Evolutionary conservation across 1,139 yeast species (phyloP).

Genomic region (Suhomyces coccinellae): DNA sequence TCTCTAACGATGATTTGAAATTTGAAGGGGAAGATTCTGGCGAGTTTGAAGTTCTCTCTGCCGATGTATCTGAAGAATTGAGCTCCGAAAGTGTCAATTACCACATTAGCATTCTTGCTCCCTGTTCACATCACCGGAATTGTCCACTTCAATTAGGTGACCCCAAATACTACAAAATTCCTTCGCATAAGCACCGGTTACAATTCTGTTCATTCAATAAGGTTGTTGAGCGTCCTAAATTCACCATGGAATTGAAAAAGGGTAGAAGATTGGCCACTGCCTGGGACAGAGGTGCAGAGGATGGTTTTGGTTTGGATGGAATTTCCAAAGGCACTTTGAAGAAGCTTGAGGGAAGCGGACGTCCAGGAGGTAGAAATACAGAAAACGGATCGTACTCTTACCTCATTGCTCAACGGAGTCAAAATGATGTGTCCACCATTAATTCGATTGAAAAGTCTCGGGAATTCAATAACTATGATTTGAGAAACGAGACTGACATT

Average conservation of each 20-base stretch:
- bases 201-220: constrained; percentile 79
- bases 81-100: constrained; percentile 40
- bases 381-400: constrained; percentile 80
- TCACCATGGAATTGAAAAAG: constrained; percentile 74
- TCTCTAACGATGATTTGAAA: constrained; percentile 44
- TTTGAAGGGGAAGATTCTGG: constrained; percentile 49
- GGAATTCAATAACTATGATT: constrained; percentile 25
- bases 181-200: constrained; percentile 60
- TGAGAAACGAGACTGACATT: constrained; percentile 27
- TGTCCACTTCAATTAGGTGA: constrained; percentile 86
- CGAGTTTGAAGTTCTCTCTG: constrained; percentile 40
- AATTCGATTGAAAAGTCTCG: constrained; percentile 37
- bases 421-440: constrained; percentile 34
- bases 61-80: constrained; percentile 19
- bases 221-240: constrained; percentile 74
- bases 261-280: constrained; percentile 72
- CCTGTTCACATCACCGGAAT: constrained; percentile 84
- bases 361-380: constrained; percentile 69
- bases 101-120: constrained; percentile 72
- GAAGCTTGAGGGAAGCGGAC: constrained; percentile 55
- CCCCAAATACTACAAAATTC: constrained; percentile 62
- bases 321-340: constrained; percentile 29
- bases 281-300: constrained; percentile 63
- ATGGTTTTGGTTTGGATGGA: constrained; percentile 50
- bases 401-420: constrained; percentile 65